Evolutionary conservation across 345 rosid species (phyloP), one percentile per base, ranked within the genome.

Genomic region (Hibiscus tridactylites): DNA sequence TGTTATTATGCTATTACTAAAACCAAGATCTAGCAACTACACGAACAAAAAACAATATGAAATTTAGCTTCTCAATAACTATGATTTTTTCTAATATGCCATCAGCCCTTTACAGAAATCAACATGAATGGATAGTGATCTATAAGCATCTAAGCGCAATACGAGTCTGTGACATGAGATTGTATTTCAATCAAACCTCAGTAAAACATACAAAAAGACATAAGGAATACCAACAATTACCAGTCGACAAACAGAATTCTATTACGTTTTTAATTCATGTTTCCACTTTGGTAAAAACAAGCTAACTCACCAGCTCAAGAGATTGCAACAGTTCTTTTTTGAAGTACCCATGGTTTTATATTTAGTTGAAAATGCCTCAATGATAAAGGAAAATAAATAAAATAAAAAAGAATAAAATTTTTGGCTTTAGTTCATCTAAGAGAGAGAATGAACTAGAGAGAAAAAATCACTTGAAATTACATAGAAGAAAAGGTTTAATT

Each of bases 251-350:
- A 44, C 47, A 44, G 13, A 44, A 44, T 44, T 44, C 47, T 28
- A 11, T 11, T 53, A 29, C 8, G 33, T 65, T n/a, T 10, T 47
- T 19, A 9, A 7, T 19, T 33, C 60, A 65, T 44, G 17, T 44
- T 42, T 42, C 28, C 52, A 35, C 47, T 62, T n/a, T 16, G 13
- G 10, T 44, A 21, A 65, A 65, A 39, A 39, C 17, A 65, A 61
- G 10, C 58, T 49, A 69, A 77, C 84, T 82, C 76, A 94, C 98
- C 83, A 86, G 78, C 70, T 88, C 91, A 72, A 94, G 80, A 74
- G 92, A 87, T 83, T 88, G 85, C 75, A 91, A 73, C 21, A 94
- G 88, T 75, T 94, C 98, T 73, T 83, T 80, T 87, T 94, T 29
- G 87, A 82, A 74, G 89, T 79, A 79, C 96, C 98, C 21, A 21